Base-by-base conservation (phyloP, 108 stramenopile species). In the Cyclotella distinguenda region DNA sequence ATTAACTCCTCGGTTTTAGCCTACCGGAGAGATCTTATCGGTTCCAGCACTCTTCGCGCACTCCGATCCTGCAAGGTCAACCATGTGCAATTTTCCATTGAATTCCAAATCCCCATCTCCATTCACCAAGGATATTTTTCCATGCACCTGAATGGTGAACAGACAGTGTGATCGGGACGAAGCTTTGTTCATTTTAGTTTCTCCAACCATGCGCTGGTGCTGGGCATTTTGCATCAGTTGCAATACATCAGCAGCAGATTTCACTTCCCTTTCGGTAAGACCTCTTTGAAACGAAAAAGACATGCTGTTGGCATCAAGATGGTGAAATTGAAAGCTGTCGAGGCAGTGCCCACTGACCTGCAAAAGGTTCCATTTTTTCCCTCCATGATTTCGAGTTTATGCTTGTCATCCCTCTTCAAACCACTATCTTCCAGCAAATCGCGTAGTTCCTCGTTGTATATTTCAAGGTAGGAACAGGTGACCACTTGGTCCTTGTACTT, bases 151-250 rank as follows among this genome's bases (percentile, higher is more conserved):
- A 45, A 94, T 67, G 31, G 91, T 91, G 64, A 96, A 95, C 26
- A 98, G 86, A 58, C 92, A 95, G 56, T 98, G 97, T 12, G 87
- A 89, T 9, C 97, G 89, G 21, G 91, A 93, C 5, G 91, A 88
- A 23, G 86, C 68, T 50, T 91, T 89, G 74, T 98, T 98, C 96
- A 98, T 96, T 54, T 89, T 87, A 9, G 97, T 98, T 72, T 96
- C 96, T 28, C 97, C 93, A 12, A 93, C 80, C 32, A 84, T 87
- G 32, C 97, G 83, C 27, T 92, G 81, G 28, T 94, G 83, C 58
- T 90, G 86, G 15, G 94, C 97, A 18, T 67, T 79, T 21, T 86
- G 79, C 74, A 97, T 87, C 27, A 96, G 79, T 0, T 49, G 47
- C 4, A 97, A 65, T 11, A 94, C 88, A 36, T 96, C 96, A 31